These are phyloP conservation scores for Astragalus membranaceus DNA, from an alignment of 306 rosid genomes.

Conservation along the genomic window DNA sequence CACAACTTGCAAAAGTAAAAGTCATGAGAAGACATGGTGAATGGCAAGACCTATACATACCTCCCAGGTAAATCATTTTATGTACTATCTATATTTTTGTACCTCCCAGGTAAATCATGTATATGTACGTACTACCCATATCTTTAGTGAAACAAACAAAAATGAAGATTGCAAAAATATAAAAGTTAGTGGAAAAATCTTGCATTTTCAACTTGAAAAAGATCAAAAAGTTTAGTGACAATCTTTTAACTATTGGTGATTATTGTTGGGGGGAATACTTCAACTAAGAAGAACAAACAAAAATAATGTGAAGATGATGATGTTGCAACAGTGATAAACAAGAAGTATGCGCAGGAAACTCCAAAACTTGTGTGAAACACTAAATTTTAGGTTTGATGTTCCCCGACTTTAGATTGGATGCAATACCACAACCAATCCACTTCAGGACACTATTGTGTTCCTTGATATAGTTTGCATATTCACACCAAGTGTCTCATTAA, in stretches of 20 bases:
- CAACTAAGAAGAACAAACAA: too few relatives aligned
- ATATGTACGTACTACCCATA: background rate
- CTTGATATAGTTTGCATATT: too few relatives aligned
- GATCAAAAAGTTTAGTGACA: background rate
- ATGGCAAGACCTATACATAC: slow-evolving; percentile 74
- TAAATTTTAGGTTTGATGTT: too few relatives aligned
- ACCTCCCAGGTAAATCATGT: slow-evolving; percentile 57
- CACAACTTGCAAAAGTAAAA: slow-evolving; percentile 71
- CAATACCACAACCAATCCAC: too few relatives aligned
- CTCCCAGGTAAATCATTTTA: slow-evolving; percentile 50
- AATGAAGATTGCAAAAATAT: background rate
- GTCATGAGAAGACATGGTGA: slow-evolving; percentile 46
- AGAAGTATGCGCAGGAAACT: too few relatives aligned
- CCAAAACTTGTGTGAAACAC: too few relatives aligned
- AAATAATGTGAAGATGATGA: too few relatives aligned
- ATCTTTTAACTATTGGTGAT: background rate
- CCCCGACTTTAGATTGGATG: too few relatives aligned
- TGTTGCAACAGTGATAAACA: too few relatives aligned
- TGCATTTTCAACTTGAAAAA: background rate
- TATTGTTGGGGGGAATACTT: too few relatives aligned
- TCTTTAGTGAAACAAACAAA: background rate
- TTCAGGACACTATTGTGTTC: too few relatives aligned
- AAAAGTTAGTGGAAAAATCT: background rate
- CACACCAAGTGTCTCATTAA: too few relatives aligned
- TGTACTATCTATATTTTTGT: slow-evolving; percentile 12